Evolutionary conservation across 805 yeast species (phyloP), one percentile per base, ranked within the genome.

Genomic region (Pichia nakasei): DNA sequence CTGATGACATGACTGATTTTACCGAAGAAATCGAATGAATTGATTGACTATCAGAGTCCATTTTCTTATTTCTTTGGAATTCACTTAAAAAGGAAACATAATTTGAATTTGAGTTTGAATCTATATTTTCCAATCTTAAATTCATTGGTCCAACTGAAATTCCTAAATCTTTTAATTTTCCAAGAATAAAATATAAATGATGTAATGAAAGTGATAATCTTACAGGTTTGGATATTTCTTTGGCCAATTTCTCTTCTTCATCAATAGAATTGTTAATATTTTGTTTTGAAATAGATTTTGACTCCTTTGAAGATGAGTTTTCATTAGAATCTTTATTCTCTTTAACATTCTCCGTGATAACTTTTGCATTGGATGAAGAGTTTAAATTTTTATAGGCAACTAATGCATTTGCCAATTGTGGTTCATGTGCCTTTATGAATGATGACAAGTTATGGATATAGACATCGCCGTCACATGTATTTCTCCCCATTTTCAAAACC

Each of bases 141-240:
- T 75, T 75, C 60, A 79, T 63, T 3, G 85, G 85, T 0, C 86
- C 86, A 9, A 79, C 76, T 26, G 73, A 44, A 53, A 69, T 49
- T 48, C 68, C 61, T 56, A 73, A 44, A 45, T 68, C 64, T 67
- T 78, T 60, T 43, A 80, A 76, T 42, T 73, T 66, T 35, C 78
- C 83, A n/a, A 76, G 59, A 20, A 80, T 65, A 52, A 73, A 80
- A 54, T 76, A 80, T 24, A 80, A 63, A 56, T 80, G 85, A 56
- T 80, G 86, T 22, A 78, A 63, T 17, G 84, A 77, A 42, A 80
- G 63, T 13, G 75, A 71, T 20, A 80, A 63, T 46, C 84, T 60
- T 13, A 75, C 72, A 0, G 83, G 81, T 52, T 76, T 78, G 2
- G 52, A 44, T 20, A 49, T 38, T 17, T 45, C 47, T 6, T 41